Percentiles rank a stretch among this genome's conserved stretches.
phyloP scores from a whole-genome alignment of 2,329 filamentous ascomycete species.

The Fusarium sp. region DNA sequence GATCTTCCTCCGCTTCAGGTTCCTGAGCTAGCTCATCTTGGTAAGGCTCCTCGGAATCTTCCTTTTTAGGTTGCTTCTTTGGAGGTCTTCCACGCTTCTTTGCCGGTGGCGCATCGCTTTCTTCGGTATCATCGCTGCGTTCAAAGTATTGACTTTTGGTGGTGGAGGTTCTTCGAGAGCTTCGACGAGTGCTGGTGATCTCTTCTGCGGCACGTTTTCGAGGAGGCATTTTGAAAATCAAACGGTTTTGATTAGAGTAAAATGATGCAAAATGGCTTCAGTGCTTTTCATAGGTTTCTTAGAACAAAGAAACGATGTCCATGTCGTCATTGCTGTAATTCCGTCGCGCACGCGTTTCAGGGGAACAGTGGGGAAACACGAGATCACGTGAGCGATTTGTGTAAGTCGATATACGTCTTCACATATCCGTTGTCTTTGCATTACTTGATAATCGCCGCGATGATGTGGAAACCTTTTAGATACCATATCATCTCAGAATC shows the following conservation, averaged over 20 bases:
- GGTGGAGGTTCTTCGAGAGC: conserved; percentile 59
- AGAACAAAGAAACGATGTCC: not conserved
- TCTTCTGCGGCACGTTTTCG: conserved; percentile 53
- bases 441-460: no score
- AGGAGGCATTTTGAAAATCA: conserved; percentile 49
- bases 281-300: not conserved
- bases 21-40: conserved; percentile 42
- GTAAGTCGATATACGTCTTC: not conserved
- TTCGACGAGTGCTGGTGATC: conserved; percentile 52
- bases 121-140: conserved; percentile 34
- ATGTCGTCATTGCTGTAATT: conserved; percentile 40
- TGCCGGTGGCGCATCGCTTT: conserved; percentile 41
- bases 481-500: not conserved
- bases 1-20: conserved; percentile 46
- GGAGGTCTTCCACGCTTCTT: conserved; percentile 45
- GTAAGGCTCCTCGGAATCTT: conserved; percentile 44
- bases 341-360: conserved; percentile 40
- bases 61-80: conserved; percentile 37
- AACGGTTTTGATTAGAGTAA: not conserved
- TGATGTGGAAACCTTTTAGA: no score
- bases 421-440: no score
- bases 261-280: not conserved
- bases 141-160: conserved; percentile 66
- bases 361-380: conserved; percentile 40
- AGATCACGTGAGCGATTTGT: conserved; percentile 39